A percentile compares a stretch with the other conserved stretches of the same genome.
phyloP scores from a whole-genome alignment of 306 rosid genomes.

The Vigna trinervia region DNA sequence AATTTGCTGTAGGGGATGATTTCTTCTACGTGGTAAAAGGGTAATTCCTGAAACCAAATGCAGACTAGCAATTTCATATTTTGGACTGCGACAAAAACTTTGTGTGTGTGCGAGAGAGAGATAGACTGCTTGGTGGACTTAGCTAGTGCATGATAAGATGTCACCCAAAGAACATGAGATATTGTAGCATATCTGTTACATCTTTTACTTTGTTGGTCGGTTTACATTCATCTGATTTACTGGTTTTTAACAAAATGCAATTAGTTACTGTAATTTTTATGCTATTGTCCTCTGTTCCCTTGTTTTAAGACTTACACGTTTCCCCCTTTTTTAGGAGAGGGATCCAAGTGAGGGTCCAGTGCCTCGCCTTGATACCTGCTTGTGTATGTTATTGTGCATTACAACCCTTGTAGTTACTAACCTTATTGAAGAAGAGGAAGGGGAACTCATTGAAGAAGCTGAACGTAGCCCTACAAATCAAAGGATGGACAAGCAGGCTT shows the following conservation, averaged over 20 bases:
- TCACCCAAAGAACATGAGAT: not conserved
- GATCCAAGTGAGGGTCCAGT: slow-evolving; percentile 96
- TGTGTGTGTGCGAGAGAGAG: not conserved
- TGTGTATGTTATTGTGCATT: slow-evolving; percentile 86
- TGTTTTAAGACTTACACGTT: slow-evolving; percentile 20
- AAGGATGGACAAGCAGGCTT: slow-evolving; percentile 65
- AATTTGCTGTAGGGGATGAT: slow-evolving; percentile 2
- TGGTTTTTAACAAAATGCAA: slow-evolving; percentile 15
- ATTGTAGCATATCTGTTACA: slow-evolving; percentile 26
- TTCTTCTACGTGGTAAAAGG: slow-evolving; percentile 2
- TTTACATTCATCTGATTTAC: slow-evolving; percentile 27
- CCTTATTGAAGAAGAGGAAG: slow-evolving; percentile 95
- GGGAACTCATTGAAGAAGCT: slow-evolving; percentile 71
- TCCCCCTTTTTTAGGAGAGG: slow-evolving; percentile 71
- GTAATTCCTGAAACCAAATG: slow-evolving; percentile 21
- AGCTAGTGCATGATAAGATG: not conserved
- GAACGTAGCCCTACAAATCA: slow-evolving; percentile 64
- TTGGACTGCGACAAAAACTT: too few relatives aligned
- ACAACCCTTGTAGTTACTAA: slow-evolving; percentile 79
- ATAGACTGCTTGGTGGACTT: slow-evolving; percentile 22
- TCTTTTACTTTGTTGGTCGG: slow-evolving; percentile 21
- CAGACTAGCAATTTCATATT: slow-evolving; percentile 20
- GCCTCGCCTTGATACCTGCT: slow-evolving; percentile 95
- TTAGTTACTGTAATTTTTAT: slow-evolving; percentile 34
- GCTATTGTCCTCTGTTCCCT: slow-evolving; percentile 29